Evolutionary conservation across 2,329 filamentous ascomycete genomes (phyloP), one percentile per base, ranked within the genome.

Genomic region (Trichoderma sp.): DNA sequence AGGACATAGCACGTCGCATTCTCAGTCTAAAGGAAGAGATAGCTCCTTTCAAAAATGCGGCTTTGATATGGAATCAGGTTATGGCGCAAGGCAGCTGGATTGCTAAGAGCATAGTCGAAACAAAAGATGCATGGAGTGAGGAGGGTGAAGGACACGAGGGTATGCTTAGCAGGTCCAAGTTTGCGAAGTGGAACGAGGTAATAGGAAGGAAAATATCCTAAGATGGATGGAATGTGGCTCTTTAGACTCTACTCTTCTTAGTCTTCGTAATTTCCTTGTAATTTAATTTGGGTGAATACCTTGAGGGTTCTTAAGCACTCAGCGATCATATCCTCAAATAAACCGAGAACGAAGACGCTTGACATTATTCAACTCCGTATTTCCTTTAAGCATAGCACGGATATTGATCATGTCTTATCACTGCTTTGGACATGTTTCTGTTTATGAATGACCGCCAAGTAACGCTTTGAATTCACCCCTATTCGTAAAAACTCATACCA

Each of bases 81-180:
- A 56, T 64, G 61, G 50, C 61, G 4, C 61, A 64, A 17, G 61
- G 61, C 27, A 64, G 61, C n/a, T 64, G 61, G 61, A 64, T 64
- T 8, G 61, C 61, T 3, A 54, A 56, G 37, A 50, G 61, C 2
- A 64, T 64, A 22, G 17, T 45, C 15, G 61, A 64, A 56, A 64
- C 61, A 25, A 64, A 64, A 32, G 50, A 64, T 5, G 22, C 27
- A 25, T 64, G 61, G 61, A n/a, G 17, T 2, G 22, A 64, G 27
- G 39, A 29, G 8, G 15, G 13, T n/a, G 35, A 56, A 4, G 15
- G 35, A 17, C 27, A 45, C 15, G 13, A 64, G 15, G n/a, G 35
- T 7, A 64, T 64, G 61, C 35, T 64, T 17, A 19, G 53, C 12
- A 27, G 45, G 27, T 64, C 25, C 34, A 64, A 64, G n/a, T 64